Percentiles rank a stretch among this genome's conserved stretches.
phyloP scores from a whole-genome alignment of 441 rosid genomes.

The Euphorbia schlechtendalii region DNA sequence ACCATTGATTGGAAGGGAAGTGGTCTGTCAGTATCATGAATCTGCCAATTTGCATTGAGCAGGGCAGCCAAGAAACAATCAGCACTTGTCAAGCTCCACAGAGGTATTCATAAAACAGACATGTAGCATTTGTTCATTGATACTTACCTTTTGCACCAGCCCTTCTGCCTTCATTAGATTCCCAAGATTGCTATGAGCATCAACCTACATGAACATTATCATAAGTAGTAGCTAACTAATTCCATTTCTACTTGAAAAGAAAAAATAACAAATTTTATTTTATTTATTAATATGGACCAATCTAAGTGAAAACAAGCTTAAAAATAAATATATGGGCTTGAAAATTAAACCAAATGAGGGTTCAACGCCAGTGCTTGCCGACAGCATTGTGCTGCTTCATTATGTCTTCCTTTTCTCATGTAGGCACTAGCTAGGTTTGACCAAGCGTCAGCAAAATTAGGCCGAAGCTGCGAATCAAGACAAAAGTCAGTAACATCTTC shows the following conservation, averaged over 20 bases:
- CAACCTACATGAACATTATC: conserved; percentile 53
- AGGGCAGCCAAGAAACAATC: conserved; percentile 7
- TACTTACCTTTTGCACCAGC: conserved; percentile 89
- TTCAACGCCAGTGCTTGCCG: conserved; percentile 86
- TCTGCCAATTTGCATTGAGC: conserved; percentile 5
- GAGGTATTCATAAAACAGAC: conserved; percentile 5
- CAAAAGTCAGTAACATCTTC: too few relatives aligned
- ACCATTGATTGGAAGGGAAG: conserved; percentile 4
- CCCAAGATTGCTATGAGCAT: conserved; percentile 96
- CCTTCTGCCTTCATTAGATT: conserved; percentile 97
- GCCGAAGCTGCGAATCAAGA: conserved; percentile 72
- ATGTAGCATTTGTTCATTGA: conserved; percentile 14
- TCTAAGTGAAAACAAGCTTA: background rate
- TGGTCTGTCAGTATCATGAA: conserved; percentile 8
- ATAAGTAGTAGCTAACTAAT: background rate
- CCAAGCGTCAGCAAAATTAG: conserved; percentile 98
- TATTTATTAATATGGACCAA: background rate
- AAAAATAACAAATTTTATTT: background rate
- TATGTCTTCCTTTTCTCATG: conserved; percentile 92
- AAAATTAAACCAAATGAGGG: conserved; percentile 67
- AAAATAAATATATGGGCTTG: background rate
- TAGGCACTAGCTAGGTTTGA: conserved; percentile 96
- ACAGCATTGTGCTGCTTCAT: conserved; percentile 91
- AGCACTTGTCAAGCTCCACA: conserved; percentile 5
- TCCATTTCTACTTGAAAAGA: background rate